Evolutionary conservation across 208 protist genomes (phyloP), one percentile per base, ranked within the genome.

Genomic region (Balamuthia mandrillaris): DNA sequence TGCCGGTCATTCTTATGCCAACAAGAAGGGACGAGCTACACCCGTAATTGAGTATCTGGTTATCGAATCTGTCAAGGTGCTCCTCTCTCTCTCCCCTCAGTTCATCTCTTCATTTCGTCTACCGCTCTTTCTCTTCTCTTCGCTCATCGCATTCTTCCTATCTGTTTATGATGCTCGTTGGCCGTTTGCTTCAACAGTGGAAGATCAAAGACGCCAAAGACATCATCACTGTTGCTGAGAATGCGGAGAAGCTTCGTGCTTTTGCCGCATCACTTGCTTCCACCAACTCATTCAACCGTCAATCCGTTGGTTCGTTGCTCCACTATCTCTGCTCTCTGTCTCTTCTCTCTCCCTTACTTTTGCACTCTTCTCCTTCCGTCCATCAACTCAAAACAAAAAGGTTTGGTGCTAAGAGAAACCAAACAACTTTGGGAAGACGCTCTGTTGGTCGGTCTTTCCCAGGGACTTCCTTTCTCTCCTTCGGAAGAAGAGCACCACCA

Each of bases 151-250:
- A n/a, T n/a, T n/a, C n/a, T n/a, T n/a, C n/a, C n/a, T n/a, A n/a
- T n/a, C n/a, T n/a, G n/a, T n/a, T n/a, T n/a, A n/a, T n/a, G n/a
- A n/a, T n/a, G n/a, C n/a, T n/a, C n/a, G n/a, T n/a, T n/a, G n/a
- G n/a, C n/a, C n/a, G n/a, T 10, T 79, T 58, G 24, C 18, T 24
- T 56, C 49, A 24, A 18, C 29, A 81, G 72, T 81, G 72, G 72
- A 81, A 81, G 72, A 35, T 60, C 33, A 81, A 81, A 39, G 72
- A 81, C 29, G 45, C 41, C 31, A 49, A 81, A 7, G 72, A 81
- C 10, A 49, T 81, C n/a, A 0, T 44, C 33, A 27, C 45, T 10
- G 31, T 81, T 3, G 47, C 41, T n/a, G 41, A 24, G 47, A 39
- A n/a, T 18, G 33, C 45, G 14, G 72, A 81, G 10, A 49, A 56